phyloP scores from a whole-genome alignment of 495 filamentous ascomycete species.

The Aspergillus saccharolyticus region DNA sequence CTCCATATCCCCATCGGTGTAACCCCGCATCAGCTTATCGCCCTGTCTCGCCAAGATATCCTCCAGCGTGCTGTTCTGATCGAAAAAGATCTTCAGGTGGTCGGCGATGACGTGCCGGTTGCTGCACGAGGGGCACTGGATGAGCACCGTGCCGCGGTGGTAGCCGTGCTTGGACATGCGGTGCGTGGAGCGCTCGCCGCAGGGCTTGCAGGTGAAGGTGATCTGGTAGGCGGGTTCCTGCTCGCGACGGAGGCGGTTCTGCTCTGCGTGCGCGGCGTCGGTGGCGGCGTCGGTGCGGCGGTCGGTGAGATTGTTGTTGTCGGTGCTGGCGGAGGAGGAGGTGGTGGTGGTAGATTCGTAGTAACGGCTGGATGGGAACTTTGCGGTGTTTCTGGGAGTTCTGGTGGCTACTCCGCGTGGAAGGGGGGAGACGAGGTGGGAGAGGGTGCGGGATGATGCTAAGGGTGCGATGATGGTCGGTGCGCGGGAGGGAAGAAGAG shows the following conservation, averaged over 20 bases:
- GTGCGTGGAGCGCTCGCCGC: constrained; percentile 67
- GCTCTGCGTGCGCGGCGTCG: constrained; percentile 29
- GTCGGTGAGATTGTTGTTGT: constrained; percentile 28
- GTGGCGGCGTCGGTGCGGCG: constrained; percentile 17
- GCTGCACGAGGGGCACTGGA: constrained; percentile 78
- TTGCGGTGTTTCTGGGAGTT: neutral
- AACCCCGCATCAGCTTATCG: constrained; percentile 27
- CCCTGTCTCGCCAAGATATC: constrained; percentile 35
- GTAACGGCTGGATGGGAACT: constrained; percentile 15
- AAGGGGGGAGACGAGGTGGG: constrained; percentile 11
- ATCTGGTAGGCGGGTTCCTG: constrained; percentile 72
- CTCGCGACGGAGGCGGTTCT: constrained; percentile 31
- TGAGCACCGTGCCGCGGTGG: constrained; percentile 79
- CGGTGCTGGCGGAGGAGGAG: neutral
- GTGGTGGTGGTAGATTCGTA: constrained; percentile 28
- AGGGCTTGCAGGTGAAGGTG: constrained; percentile 90
- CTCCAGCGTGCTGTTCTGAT: constrained; percentile 33
- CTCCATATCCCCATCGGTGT: constrained; percentile 55
- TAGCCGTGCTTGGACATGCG: constrained; percentile 87
- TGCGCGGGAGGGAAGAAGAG: constrained; percentile 16
- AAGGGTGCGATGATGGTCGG: constrained; percentile 5
- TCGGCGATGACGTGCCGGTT: constrained; percentile 89
- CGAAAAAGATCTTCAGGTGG: constrained; percentile 58
- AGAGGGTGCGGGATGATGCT: constrained; percentile 18
- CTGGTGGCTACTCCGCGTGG: constrained; percentile 2